Base-by-base conservation (phyloP, 2,329 filamentous ascomycete genomes). In the Xylaria sp. region DNA sequence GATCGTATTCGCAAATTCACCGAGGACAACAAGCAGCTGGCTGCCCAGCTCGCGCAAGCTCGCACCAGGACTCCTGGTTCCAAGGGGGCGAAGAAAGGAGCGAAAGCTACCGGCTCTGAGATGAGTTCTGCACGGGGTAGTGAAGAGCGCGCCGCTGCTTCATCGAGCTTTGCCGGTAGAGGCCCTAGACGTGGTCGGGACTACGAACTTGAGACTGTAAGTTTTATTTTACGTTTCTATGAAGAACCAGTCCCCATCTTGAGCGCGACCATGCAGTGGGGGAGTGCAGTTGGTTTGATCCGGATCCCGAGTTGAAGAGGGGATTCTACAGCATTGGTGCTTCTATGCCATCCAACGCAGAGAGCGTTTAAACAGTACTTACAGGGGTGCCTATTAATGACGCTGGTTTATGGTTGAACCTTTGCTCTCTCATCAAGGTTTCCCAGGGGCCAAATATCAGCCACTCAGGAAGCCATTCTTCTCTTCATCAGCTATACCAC, bases 1-100 rank as follows among this genome's bases (percentile, higher is more conserved):
- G 95, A 98, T 79, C 93, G 96, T 73, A 91, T 99, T 69, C 91
- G 94, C 77, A 97, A 97, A 82, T 91, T 95, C 79, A 97, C 91
- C 60, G 93, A 97, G 65, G 96, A 98, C 82, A 97, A 98, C 82
- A 93, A 93, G 77, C 93, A 97, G 78, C 87, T 99, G 43, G 94
- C 95, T 25, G 84, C 85, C 63, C 90, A 92, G 79, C 85, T 94
- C 34, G 87, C 89, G 66, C 90, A 93, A 79, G 79, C 79, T 76
- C 69, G 74, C 18, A 74, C 74, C 36, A 71, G 75, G 60, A 64
- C 70, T 18, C 71, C 68, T 25, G 73, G 72, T 18, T 65, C 83
- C 45, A 88, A 90, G 79, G 86, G 68, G 7, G 68, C 85, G 75
- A 86, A 85, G 77, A 86, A 84, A 76, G 78, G 81, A 71, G 78